These are phyloP conservation scores for Priceomyces haplophilus DNA, from an alignment of 805 yeast species.

Conservation along the genomic window DNA sequence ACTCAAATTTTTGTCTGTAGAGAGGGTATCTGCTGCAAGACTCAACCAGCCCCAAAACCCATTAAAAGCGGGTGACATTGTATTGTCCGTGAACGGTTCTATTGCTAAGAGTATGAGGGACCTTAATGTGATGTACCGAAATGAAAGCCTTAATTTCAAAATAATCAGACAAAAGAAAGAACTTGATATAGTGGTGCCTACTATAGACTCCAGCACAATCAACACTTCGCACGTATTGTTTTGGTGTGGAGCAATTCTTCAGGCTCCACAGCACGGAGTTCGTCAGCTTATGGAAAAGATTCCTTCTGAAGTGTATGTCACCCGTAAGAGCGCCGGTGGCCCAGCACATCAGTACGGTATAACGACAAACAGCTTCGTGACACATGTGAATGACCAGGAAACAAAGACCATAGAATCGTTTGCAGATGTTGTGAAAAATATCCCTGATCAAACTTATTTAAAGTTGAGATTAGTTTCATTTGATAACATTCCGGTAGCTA, in stretches of 20 bases:
- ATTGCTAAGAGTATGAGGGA: conserved; percentile 68
- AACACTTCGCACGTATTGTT: conserved; percentile 64
- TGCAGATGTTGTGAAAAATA: conserved; percentile 58
- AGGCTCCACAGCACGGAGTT: conserved; percentile 90
- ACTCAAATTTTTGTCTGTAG: conserved; percentile 68
- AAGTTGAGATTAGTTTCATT: conserved; percentile 78
- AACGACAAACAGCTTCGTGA: conserved; percentile 76
- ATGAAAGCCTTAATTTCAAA: conserved; percentile 49
- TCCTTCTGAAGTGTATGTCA: conserved; percentile 83
- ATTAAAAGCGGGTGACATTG: conserved; percentile 67
- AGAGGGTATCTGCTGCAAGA: conserved; percentile 57
- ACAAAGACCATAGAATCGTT: conserved; percentile 72
- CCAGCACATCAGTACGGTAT: conserved; percentile 84
- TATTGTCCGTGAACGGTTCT: conserved; percentile 65
- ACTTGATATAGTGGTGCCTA: conserved; percentile 58
- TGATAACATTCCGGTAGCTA: conserved; percentile 84
- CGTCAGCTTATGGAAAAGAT: conserved; percentile 74
- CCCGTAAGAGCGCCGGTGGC: conserved; percentile 71
- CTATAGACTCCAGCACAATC: conserved; percentile 55
- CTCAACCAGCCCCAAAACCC: conserved; percentile 27
- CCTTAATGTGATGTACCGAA: conserved; percentile 48
- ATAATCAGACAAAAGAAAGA: conserved; percentile 71
- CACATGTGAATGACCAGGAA: conserved; percentile 78
- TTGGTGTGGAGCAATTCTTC: conserved; percentile 84
- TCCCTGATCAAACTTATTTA: conserved; percentile 78